Evolutionary conservation across 2,329 filamentous ascomycete genomes (phyloP), one percentile per base, ranked within the genome.

Genomic region (Pseudopithomyces maydicus): DNA sequence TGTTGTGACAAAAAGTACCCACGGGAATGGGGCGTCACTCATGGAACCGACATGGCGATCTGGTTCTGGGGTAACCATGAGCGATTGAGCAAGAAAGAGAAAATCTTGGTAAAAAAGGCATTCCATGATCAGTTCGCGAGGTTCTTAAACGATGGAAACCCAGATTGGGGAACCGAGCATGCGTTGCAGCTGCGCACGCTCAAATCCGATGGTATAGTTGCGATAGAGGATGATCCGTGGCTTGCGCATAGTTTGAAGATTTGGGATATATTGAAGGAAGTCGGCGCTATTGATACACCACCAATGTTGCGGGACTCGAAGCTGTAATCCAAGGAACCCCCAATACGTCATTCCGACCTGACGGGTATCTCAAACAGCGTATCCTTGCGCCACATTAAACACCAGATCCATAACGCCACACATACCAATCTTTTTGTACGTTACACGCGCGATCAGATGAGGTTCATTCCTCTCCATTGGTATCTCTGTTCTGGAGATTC

Each of bases 1-100:
- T 83, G 80, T 56, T 77, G 79, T 3, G 79, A 81, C 44, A 59
- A 63, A 6, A 60, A 62, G 2, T 64, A 79, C 10, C 82, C 82
- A 1, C 69, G 67, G 1, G 73, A 78, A 39, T 85, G 81, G 79
- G 82, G 81, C 2, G 82, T 82, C 2, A 85, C 83, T 15, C 84
- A 86, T 64, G 77, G 77, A 0, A 81, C 81, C 0, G 84, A 86
- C 58, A 76, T 81, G 64, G 71, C 77, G 6, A 79, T 85, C 29
- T 86, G 84, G 84, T 83, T 85, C 55, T 85, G 79, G 78, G 84
- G 84, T 0, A 78, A 81, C 59, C 80, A 79, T 1, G 72, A 70
- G 4, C 56, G 63, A 0, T 55, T 85, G 50, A 75, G 69, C 6
- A 66, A 67, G 0, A 61, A 67, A 8, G 84, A 86, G 68, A 82